These are phyloP conservation scores for Zasmidium angulare DNA, from an alignment of 2,329 filamentous ascomycete genomes.

Conservation along the genomic window DNA sequence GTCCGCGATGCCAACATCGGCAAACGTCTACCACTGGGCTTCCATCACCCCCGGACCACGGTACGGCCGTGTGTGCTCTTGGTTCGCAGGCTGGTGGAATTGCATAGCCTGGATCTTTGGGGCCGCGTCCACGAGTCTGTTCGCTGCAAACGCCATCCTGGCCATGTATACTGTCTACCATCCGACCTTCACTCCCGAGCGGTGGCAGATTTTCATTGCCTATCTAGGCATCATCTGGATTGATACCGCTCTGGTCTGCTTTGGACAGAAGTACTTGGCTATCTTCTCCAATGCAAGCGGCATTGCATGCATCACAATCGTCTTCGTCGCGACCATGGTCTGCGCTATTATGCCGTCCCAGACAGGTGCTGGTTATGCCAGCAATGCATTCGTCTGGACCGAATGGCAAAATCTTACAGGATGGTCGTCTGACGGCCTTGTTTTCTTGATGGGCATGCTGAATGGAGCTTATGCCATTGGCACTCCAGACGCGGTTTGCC, in stretches of 20 bases:
- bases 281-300: slow-evolving; percentile 54
- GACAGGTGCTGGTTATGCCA: slow-evolving; percentile 43
- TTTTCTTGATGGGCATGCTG: slow-evolving; percentile 62
- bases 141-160: slow-evolving; percentile 48
- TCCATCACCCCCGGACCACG: slow-evolving; percentile 48
- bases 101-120: slow-evolving; percentile 52
- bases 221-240: slow-evolving; percentile 51
- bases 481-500: slow-evolving; percentile 62
- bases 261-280: slow-evolving; percentile 57
- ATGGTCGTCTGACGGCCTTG: slow-evolving; percentile 53
- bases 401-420: slow-evolving; percentile 46
- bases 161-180: slow-evolving; percentile 53
- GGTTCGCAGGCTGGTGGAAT: slow-evolving; percentile 54
- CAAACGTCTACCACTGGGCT: slow-evolving; percentile 55
- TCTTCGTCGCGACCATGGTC: slow-evolving; percentile 57
- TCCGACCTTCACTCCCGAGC: slow-evolving; percentile 44
- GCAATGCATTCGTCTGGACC: slow-evolving; percentile 42
- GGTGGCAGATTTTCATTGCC: slow-evolving; percentile 54
- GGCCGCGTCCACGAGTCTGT: slow-evolving; percentile 42
- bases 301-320: slow-evolving; percentile 50
- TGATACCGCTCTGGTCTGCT: slow-evolving; percentile 49
- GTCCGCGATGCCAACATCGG: slow-evolving; percentile 36
- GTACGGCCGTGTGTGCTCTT: slow-evolving; percentile 49
- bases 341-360: slow-evolving; percentile 55
- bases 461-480: slow-evolving; percentile 67